Evolutionary conservation across 2,329 filamentous ascomycete species (phyloP), one percentile per base, ranked within the genome.

Genomic region (Cladophialophora yegresii): DNA sequence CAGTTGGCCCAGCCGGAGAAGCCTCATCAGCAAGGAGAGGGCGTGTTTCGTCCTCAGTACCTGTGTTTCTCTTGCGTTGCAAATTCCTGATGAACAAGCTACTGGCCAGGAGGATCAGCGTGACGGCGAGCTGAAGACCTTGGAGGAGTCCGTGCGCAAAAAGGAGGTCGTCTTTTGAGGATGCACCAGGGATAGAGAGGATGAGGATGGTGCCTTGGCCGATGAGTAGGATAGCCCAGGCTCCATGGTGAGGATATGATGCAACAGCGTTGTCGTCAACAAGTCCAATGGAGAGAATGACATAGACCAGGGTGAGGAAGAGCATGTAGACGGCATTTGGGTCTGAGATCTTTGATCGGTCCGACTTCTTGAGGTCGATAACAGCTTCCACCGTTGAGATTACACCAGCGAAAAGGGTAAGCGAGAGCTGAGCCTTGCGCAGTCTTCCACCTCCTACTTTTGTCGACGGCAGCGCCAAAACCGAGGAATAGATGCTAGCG

Each of bases 161-260:
- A 8, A 30, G 7, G 10, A 50, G n/a, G 13, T 28, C n/a, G 53
- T 62, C 33, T 36, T 51, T 12, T 8, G 16, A 26, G 12, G 53
- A 49, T 20, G 45, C 22, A 3, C 33, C 22, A 33, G 58, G 45
- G 20, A 58, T 7, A 8, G 43, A 54, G 28, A 65, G 36, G 23
- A 54, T 40, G 28, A 61, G 49, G 47, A 65, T 49, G 7, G 47
- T 43, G 45, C 63, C 72, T 71, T 91, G 89, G 40, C 85, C 83
- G 13, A 80, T 70, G 7, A 88, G 75, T 13, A 84, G 84, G 16
- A 89, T 74, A 32, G 84, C 69, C 81, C 87, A 89, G 12, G 85
- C 84, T 20, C 86, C 87, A 67, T 84, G 83, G 67, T 86, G 87
- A 0, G 87, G 86, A 69, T 87, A 86, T 81, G 86, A 88, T 9